A percentile compares a stretch with the other conserved stretches of the same genome.
Evolutionary conservation across 169 alveolate genomes (phyloP).

Genomic region (Cryptosporidium ubiquitum): DNA sequence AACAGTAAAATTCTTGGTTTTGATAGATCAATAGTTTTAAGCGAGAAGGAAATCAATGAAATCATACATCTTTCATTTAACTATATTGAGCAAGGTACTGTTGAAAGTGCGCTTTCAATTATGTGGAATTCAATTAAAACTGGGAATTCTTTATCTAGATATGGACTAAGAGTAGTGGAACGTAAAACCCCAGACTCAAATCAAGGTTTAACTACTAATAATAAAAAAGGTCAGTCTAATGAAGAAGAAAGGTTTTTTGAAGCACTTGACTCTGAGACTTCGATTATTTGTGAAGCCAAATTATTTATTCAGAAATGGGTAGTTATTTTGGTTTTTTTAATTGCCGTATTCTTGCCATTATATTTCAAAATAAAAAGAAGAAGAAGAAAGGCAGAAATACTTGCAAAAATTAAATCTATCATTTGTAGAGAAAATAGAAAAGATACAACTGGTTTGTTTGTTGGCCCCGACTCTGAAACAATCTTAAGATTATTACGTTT

Average conservation of each 20-base stretch:
- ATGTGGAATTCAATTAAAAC: constrained; percentile 66
- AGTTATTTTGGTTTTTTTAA: not conserved
- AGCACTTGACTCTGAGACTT: constrained; percentile 16
- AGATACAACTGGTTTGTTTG: constrained; percentile 45
- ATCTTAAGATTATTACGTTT: constrained; percentile 18
- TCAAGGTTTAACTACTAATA: not conserved
- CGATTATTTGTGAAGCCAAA: constrained; percentile 21
- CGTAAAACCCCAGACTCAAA: not conserved
- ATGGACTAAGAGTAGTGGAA: not conserved
- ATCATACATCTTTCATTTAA: constrained; percentile 34
- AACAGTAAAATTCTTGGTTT: not conserved
- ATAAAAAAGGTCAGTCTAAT: not conserved
- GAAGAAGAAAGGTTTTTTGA: constrained; percentile 8
- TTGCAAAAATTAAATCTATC: constrained; percentile 10
- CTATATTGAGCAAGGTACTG: constrained; percentile 3
- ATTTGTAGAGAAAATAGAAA: constrained; percentile 52
- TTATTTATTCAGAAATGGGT: constrained; percentile 40
- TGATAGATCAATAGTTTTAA: constrained; percentile 8
- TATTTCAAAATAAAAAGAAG: not conserved
- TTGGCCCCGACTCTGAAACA: constrained; percentile 33
- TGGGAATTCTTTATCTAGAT: constrained; percentile 8
- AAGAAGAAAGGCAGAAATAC: constrained; percentile 12
- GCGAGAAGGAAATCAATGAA: constrained; percentile 43
- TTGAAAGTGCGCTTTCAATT: constrained; percentile 33
- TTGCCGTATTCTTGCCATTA: not conserved